Percentiles rank a stretch among this genome's conserved stretches.
Conservation (phyloP, 1,139 yeast genomes). For the Yarrowia galli region DNA sequence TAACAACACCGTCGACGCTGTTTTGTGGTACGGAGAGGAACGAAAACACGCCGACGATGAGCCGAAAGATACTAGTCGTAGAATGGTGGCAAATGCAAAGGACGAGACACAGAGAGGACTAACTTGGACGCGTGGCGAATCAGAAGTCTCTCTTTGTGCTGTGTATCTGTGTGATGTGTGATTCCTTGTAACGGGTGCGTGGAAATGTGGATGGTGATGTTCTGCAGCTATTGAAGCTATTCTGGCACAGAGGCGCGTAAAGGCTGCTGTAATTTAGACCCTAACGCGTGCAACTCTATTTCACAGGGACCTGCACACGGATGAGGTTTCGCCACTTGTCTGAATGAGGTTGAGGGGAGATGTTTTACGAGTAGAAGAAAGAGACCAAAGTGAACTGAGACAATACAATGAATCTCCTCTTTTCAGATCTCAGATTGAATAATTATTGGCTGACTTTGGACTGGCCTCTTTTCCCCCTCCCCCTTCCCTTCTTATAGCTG, state of each 20-base stretch:
- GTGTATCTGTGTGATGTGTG: neutral
- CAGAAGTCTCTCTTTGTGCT: slow-evolving; percentile 9
- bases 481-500: too few relatives aligned
- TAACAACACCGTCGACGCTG: slow-evolving; percentile 21
- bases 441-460: too few relatives aligned
- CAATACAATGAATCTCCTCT: neutral
- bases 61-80: slow-evolving; percentile 10
- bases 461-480: too few relatives aligned
- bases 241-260: slow-evolving; percentile 8
- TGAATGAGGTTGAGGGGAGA: too few relatives aligned
- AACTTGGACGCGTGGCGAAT: neutral
- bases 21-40: neutral
- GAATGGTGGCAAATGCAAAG: slow-evolving; percentile 13
- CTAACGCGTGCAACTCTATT: slow-evolving; percentile 1
- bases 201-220: neutral
- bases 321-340: neutral
- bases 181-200: neutral
- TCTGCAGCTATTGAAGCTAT: neutral
- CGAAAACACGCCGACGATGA: slow-evolving; percentile 33
- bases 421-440: neutral
- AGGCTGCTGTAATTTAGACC: neutral
- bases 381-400: too few relatives aligned
- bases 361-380: too few relatives aligned
- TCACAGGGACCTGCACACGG: neutral
- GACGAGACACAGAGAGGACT: slow-evolving; percentile 1